Base-by-base conservation (phyloP, 352 stramenopile species). In the Globisporangium polare region DNA sequence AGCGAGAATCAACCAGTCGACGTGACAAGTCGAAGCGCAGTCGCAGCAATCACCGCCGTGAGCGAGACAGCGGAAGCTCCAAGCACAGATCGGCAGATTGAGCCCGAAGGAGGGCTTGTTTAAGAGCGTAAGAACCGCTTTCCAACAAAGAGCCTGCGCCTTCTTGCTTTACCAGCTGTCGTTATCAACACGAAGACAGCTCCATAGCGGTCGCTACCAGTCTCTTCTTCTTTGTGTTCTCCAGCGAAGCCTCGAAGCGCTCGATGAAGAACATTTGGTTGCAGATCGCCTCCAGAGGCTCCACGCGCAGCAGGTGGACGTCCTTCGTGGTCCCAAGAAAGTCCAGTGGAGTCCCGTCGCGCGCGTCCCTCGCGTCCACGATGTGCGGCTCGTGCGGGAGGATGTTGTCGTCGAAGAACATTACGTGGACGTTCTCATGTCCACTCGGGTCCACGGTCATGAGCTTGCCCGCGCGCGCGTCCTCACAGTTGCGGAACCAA, bases 351-450 rank as follows among this genome's bases (percentile, higher is more conserved):
- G 47, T 31, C 8, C 66, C 59, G 18, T 74, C 69, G 4, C 70
- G 65, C 20, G 68, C 70, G 10, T 63, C 50, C 12, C 84, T 68
- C 12, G 68, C 80, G 42, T 93, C 84, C 15, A 91, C 80, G 53
- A 93, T 93, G 58, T 91, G 84, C 8, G 84, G 73, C 24, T 90
- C 80, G 27, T 88, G 65, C 0, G 51, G 6, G 2, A 93, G 60
- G 51, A 93, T 86, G 52, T 93, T 93, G 62, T 93, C 84, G 50
- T 93, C 84, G n/a, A 93, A 91, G 57, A 93, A 93, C 37, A 93
- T 58, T 22, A 69, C 54, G 60, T 88, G 76, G 10, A 80, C 58
- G 41, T 64, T 57, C 12, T 24, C 47, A 0, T 33, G 33, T 18
- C 86, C 76, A 0, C 47, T 51, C 10, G 61, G 29, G 15, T 88